phyloP scores from a whole-genome alignment of 23 red algal species.

The Gracilaria gracilis region DNA sequence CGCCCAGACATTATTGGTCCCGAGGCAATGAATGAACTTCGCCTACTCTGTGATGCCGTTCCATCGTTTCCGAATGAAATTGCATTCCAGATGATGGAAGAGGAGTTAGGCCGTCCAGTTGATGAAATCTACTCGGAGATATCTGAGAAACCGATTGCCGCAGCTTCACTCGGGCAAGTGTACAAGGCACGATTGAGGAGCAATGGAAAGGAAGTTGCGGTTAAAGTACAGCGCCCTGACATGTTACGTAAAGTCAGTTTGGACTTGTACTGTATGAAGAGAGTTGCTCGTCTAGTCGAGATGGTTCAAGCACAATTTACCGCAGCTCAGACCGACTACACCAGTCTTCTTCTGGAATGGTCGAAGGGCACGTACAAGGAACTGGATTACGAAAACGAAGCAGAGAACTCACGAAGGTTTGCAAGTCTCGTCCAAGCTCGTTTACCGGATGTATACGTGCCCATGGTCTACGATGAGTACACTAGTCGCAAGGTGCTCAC shows the following conservation, averaged over 20 bases:
- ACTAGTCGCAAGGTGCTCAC: slow-evolving; percentile 88
- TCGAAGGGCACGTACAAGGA: slow-evolving; percentile 94
- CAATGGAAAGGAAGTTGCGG: slow-evolving; percentile 83
- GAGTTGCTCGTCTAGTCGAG: slow-evolving; percentile 65
- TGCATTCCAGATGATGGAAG: slow-evolving; percentile 88
- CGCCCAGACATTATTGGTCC: slow-evolving; percentile 95
- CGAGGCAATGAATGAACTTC: slow-evolving; percentile 92
- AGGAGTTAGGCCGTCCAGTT: slow-evolving; percentile 80
- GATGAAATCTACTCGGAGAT: slow-evolving; percentile 77
- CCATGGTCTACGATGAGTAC: slow-evolving; percentile 81
- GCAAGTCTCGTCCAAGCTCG: slow-evolving; percentile 52
- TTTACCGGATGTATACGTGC: slow-evolving; percentile 74
- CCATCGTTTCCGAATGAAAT: slow-evolving; percentile 82
- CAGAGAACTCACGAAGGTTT: slow-evolving; percentile 83
- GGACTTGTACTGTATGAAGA: slow-evolving; percentile 91
- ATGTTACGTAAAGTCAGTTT: slow-evolving; percentile 90
- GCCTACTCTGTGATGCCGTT: slow-evolving; percentile 88
- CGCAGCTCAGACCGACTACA: slow-evolving; percentile 74
- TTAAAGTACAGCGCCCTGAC: slow-evolving; percentile 97
- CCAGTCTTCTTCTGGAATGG: slow-evolving; percentile 83
- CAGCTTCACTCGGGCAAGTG: slow-evolving; percentile 93
- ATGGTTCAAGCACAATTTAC: slow-evolving; percentile 73
- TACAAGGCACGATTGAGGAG: slow-evolving; percentile 72
- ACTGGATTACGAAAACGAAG: slow-evolving; percentile 95
- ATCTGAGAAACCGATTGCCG: slow-evolving; percentile 88